phyloP scores from a whole-genome alignment of 495 filamentous ascomycete species.

The Podospora pseudocomata region DNA sequence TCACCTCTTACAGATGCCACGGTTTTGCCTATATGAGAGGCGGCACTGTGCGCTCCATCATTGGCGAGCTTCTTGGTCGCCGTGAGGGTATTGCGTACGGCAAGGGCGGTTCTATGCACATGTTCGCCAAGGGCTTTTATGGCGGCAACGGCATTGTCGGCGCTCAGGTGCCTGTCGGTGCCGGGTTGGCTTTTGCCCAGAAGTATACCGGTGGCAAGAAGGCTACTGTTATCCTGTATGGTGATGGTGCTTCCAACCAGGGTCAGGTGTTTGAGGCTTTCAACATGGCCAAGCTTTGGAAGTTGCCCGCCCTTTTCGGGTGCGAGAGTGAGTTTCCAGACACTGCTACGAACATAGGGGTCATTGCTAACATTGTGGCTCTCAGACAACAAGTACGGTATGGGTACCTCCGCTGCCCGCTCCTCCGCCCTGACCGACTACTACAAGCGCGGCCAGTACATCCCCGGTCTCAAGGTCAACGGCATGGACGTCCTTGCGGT shows the following conservation, averaged over 20 bases:
- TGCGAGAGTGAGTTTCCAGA: conserved; percentile 78
- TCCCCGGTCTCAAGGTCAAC: conserved; percentile 98
- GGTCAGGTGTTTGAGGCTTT: conserved; percentile 99
- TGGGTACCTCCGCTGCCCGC: conserved; percentile 95
- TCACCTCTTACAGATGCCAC: conserved; percentile 98
- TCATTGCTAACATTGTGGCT: conserved; percentile 18
- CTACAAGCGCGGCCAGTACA: conserved; percentile 99
- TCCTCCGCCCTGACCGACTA: conserved; percentile 95
- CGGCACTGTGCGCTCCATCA: conserved; percentile 85
- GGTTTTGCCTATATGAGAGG: conserved; percentile 97
- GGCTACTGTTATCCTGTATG: conserved; percentile 85
- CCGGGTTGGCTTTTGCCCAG: conserved; percentile 94
- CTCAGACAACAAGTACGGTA: conserved; percentile 99
- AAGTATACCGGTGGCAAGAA: conserved; percentile 83
- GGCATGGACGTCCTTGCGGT: conserved; percentile 99
- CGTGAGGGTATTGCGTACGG: conserved; percentile 96
- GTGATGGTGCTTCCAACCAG: conserved; percentile 95
- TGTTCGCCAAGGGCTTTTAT: conserved; percentile 98
- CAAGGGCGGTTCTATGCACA: conserved; percentile 99
- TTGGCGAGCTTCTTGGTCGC: conserved; percentile 92
- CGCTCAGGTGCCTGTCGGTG: conserved; percentile 96
- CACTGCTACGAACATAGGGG: no score
- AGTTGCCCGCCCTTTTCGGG: conserved; percentile 87
- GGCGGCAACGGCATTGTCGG: conserved; percentile 99
- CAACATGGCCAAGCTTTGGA: conserved; percentile 99